Evolutionary conservation across 805 yeast species (phyloP).

Genomic region (Starmerella davenportii): DNA sequence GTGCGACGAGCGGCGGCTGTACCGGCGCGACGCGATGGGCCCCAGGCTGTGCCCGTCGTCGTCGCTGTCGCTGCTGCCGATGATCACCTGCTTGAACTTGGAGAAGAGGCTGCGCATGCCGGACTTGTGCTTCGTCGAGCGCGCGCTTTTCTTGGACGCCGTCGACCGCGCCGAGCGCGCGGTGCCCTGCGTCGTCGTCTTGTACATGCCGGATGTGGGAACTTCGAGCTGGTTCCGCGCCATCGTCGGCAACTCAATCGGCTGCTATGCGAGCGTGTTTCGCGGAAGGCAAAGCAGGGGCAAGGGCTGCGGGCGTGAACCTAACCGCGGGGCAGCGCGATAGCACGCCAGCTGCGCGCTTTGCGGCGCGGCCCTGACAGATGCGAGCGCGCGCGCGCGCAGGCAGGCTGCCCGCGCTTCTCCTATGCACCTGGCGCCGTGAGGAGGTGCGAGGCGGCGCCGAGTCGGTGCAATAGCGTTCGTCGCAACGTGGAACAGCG

Average conservation of each 20-base stretch:
- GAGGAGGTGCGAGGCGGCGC: too few relatives aligned
- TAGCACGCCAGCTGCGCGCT: too few relatives aligned
- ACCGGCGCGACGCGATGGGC: slow-evolving; percentile 9
- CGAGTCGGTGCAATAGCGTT: too few relatives aligned
- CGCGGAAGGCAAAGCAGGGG: not conserved
- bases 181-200: not conserved
- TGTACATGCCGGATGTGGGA: slow-evolving; percentile 1
- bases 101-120: slow-evolving; percentile 5
- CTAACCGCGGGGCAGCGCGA: too few relatives aligned
- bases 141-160: not conserved
- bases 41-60: slow-evolving; percentile 4
- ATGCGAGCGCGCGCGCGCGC: too few relatives aligned
- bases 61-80: not conserved
- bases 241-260: not conserved
- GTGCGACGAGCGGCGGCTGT: slow-evolving; percentile 9
- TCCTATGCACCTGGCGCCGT: too few relatives aligned
- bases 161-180: not conserved
- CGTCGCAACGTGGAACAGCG: too few relatives aligned
- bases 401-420: too few relatives aligned
- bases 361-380: too few relatives aligned
- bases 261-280: not conserved
- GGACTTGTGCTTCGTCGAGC: not conserved
- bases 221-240: slow-evolving; percentile 1
- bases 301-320: too few relatives aligned
- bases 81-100: slow-evolving; percentile 8